phyloP scores from a whole-genome alignment of 495 filamentous ascomycete species.

The Chaetomium tenue region DNA sequence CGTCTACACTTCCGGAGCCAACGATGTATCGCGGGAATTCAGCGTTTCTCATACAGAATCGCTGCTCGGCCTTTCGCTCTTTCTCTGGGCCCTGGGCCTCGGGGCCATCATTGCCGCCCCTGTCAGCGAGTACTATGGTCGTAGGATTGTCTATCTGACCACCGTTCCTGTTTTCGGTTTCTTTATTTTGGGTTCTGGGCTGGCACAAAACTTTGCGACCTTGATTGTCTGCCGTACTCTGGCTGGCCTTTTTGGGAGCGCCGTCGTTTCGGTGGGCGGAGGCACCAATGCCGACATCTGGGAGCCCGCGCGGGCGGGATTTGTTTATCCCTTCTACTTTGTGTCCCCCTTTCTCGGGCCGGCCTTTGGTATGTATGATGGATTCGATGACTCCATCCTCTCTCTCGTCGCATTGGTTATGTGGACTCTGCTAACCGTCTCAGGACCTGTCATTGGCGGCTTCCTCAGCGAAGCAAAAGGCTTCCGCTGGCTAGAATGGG shows the following conservation, averaged over 20 bases:
- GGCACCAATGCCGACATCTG: constrained; percentile 18
- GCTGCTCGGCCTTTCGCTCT: constrained; percentile 14
- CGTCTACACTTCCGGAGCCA: constrained; percentile 11
- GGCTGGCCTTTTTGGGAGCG: constrained; percentile 16
- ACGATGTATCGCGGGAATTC: constrained; percentile 6
- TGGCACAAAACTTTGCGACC: constrained; percentile 14
- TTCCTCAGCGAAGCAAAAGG: constrained; percentile 55
- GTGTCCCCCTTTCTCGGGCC: constrained; percentile 18
- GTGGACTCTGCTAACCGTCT: not conserved
- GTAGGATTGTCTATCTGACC: constrained; percentile 15
- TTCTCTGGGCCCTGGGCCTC: constrained; percentile 15
- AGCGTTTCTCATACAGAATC: constrained; percentile 15
- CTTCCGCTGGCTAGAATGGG: constrained; percentile 58
- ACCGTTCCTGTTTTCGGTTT: constrained; percentile 14
- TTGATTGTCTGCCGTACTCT: constrained; percentile 12
- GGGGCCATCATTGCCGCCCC: constrained; percentile 18
- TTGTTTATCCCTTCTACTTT: constrained; percentile 20
- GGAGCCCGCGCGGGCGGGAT: constrained; percentile 2
- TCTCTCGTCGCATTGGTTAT: not conserved
- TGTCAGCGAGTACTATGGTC: constrained; percentile 19
- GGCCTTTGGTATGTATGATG: constrained; percentile 10
- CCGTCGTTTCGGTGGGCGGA: constrained; percentile 15
- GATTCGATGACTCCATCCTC: not conserved
- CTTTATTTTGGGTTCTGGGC: constrained; percentile 16
- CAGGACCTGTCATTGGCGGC: constrained; percentile 58